Evolutionary conservation across 306 rosid genomes (phyloP), one percentile per base, ranked within the genome.

Genomic region (Cyclanthera cordifolia): DNA sequence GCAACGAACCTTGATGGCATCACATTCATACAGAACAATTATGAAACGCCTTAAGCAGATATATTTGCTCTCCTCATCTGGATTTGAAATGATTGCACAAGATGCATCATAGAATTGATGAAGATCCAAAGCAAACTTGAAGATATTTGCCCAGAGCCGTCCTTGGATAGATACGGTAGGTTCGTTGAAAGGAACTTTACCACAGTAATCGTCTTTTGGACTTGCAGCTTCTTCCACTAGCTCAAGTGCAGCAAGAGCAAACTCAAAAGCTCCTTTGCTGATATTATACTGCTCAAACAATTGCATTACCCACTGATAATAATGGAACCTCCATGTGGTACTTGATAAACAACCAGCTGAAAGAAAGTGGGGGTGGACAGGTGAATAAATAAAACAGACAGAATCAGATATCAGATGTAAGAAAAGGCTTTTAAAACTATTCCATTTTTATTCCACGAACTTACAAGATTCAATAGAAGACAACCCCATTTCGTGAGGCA

Each of bases 171-270:
- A 78, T 48, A 82, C 69, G 68, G 82, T 79, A 66, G 96, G 82
- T 84, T 87, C 95, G 56, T 79, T 77, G 6, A 63, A 77, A 53
- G 79, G 77, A 75, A 79, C 81, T 66, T 65, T 32, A 53, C 23
- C 71, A 73, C 16, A 51, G 51, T 56, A n/a, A 45, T 79, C 81
- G 71, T 72, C 87, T 23, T 80, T 75, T 72, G 63, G 56, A 53
- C 41, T 48, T 14, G 72, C 73, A 73, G 88, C 90, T 77, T 93
- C 98, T 72, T 89, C 98, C 72, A 87, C 96, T 80, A 84, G 93
- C 87, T 89, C 98, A 28, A 93, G 98, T 27, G 98, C 96, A 73
- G 98, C 95, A 72, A 89, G 98, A 70, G 93, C 98, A 83, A 93
- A 93, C 83, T 89, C 89, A 83, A 81, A 86, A 78, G 95, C 95